Percentiles rank a stretch among this genome's conserved stretches.
Evolutionary conservation across 73 alveolate species (phyloP).

Genomic region (Tetrahymena thermophila): DNA sequence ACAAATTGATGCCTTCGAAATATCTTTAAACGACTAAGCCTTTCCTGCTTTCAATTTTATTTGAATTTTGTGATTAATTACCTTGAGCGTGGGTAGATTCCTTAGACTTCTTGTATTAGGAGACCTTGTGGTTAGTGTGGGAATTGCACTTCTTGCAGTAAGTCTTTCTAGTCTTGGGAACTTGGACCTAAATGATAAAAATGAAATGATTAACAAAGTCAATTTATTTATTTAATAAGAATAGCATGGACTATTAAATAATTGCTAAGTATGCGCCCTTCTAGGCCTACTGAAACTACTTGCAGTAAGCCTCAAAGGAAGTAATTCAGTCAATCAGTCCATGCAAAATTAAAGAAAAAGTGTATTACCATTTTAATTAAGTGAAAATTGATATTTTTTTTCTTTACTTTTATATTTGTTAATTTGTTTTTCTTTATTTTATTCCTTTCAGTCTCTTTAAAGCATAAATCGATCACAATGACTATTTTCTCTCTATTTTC

Average conservation of each 20-base stretch:
- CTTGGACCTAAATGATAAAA: slow-evolving; percentile 50
- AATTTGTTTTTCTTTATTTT: not conserved
- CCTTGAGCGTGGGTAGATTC: slow-evolving; percentile 70
- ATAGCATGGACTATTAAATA: not conserved
- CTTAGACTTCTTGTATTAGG: slow-evolving; percentile 83
- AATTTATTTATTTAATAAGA: not conserved
- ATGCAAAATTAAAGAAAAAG: not conserved
- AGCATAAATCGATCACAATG: slow-evolving; percentile 1
- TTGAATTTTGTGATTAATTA: not conserved
- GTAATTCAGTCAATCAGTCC: too few relatives aligned
- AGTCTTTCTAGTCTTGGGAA: slow-evolving; percentile 76
- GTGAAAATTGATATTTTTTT: not conserved
- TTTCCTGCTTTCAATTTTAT: not conserved
- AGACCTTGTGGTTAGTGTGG: slow-evolving; percentile 71
- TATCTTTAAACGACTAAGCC: not conserved
- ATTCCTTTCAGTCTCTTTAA: not conserved
- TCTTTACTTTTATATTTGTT: not conserved
- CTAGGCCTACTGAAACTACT: not conserved
- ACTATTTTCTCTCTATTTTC: not conserved
- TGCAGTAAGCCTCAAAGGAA: not conserved
- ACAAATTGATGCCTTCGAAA: too few relatives aligned
- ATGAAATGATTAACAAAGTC: not conserved
- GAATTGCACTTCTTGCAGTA: slow-evolving; percentile 68
- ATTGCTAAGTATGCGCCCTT: not conserved
- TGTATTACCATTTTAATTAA: not conserved